phyloP scores from a whole-genome alignment of 352 stramenopile species.

The Globisporangium emineosum region DNA sequence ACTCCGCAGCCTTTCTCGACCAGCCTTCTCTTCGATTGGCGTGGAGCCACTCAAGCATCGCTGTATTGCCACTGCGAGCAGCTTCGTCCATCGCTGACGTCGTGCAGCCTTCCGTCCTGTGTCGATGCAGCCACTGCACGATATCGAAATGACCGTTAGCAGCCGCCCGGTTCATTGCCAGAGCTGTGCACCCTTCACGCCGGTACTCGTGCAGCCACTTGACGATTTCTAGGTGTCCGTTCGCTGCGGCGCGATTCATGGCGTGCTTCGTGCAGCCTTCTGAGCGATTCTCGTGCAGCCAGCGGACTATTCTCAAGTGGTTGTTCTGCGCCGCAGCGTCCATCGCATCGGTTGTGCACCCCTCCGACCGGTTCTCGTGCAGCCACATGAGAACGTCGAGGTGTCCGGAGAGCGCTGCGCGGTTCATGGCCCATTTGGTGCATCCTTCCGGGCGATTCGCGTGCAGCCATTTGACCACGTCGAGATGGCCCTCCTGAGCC shows the following conservation, averaged over 20 bases:
- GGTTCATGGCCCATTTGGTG: constrained; percentile 12
- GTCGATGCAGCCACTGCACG: constrained; percentile 8
- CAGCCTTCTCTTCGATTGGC: constrained; percentile 8
- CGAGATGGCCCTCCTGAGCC: constrained; percentile 1
- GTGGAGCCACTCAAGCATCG: constrained; percentile 14
- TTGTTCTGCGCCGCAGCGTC: not conserved
- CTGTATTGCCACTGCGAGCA: constrained; percentile 1
- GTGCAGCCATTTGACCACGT: constrained; percentile 7
- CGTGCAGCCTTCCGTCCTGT: constrained; percentile 9
- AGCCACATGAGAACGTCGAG: constrained; percentile 9
- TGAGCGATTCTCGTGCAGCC: constrained; percentile 2
- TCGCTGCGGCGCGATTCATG: constrained; percentile 2
- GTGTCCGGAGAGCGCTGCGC: constrained; percentile 5
- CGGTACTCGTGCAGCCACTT: constrained; percentile 11
- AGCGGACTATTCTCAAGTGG: not conserved
- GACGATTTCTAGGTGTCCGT: constrained; percentile 3
- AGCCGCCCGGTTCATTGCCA: constrained; percentile 8
- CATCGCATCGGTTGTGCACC: constrained; percentile 7
- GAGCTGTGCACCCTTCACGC: constrained; percentile 1
- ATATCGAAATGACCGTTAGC: constrained; percentile 8
- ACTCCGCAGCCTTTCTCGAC: not conserved
- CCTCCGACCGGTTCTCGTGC: constrained; percentile 10
- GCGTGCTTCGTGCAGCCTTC: constrained; percentile 5
- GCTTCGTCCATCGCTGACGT: constrained; percentile 10
- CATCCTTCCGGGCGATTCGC: constrained; percentile 8